Percentiles rank a stretch among this genome's conserved stretches.
phyloP scores from a whole-genome alignment of 1,284 basidiomycete species.

The Coniferiporia weirii region DNA sequence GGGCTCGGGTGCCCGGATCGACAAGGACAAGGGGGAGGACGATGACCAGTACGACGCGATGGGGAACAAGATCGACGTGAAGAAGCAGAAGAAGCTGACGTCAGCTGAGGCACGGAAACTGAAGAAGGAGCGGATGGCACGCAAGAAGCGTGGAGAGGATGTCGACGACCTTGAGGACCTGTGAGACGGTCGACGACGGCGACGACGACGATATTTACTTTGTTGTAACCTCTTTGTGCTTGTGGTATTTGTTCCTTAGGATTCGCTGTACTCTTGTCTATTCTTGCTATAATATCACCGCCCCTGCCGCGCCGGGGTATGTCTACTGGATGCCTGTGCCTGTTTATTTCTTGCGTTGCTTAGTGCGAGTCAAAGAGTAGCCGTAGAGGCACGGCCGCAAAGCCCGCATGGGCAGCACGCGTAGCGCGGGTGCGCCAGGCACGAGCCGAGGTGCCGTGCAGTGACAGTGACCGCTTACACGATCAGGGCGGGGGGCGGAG shows the following conservation, averaged over 20 bases:
- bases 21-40: slow-evolving; percentile 84
- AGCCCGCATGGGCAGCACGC: too few species aligned
- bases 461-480: too few species aligned
- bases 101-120: slow-evolving; percentile 77
- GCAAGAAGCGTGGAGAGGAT: slow-evolving; percentile 80
- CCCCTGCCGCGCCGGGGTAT: too few species aligned
- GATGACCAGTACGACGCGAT: slow-evolving; percentile 90
- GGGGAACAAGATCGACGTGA: slow-evolving; percentile 89
- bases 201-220: not conserved
- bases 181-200: not conserved
- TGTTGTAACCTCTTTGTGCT: not conserved
- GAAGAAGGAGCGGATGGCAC: slow-evolving; percentile 95
- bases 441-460: too few species aligned
- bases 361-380: too few species aligned
- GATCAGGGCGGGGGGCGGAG: too few species aligned
- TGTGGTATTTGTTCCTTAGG: not conserved
- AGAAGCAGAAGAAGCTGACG: slow-evolving; percentile 82
- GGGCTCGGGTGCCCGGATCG: slow-evolving; percentile 85
- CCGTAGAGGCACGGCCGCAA: too few species aligned
- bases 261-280: not conserved
- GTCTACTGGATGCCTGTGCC: too few species aligned
- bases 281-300: not conserved
- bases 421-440: too few species aligned
- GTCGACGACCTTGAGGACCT: slow-evolving; percentile 57
- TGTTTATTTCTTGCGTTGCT: too few species aligned